Base-by-base conservation (phyloP, 2,329 filamentous ascomycete species). In the Cryphonectria parasitica region DNA sequence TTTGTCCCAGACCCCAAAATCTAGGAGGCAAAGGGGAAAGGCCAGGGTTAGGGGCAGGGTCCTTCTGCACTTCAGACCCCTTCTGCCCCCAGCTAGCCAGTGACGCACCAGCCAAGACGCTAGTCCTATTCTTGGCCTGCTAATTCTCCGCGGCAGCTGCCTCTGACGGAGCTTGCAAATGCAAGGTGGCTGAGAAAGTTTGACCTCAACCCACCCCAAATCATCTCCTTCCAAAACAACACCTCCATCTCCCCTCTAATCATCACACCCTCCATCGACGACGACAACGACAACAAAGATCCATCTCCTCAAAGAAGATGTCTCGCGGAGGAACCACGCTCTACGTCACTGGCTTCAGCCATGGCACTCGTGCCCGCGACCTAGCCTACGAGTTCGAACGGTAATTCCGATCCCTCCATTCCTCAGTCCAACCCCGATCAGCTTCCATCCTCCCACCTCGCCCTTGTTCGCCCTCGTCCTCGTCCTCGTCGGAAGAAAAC, bases 341-440 rank as follows among this genome's bases (percentile, higher is more conserved):
- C 77, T 98, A 98, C 87, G 95, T 98, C 83, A 97, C 95, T 80
- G 96, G 96, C 89, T 99, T 99, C 84, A 97, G 95, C 89, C 94
- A 97, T 85, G 94, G 95, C 83, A 98, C 95, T 83, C 94, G 96
- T 87, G 94, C 96, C 83, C 94, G 96, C 90, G 95, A 99, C 88
- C 93, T 98, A 83, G 94, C 95, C 87, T 98, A 97, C 92, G 95
- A 98, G 89, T 98, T 98, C 92, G 95, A 98, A 95, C 94, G 95
- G 94, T 98, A 97, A 90, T 95, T 97, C 88, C 85, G 84, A 85
- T 78, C 75, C 78, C 73, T 76, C 74, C 74, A 49, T 74, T 75
- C 77, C 76, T 76, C 76, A 76, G 69, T 75, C 72, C 52, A 73
- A 72, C 69, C 72, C 67, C 72, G 64, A 68, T 70, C 64, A 67